These are phyloP conservation scores for Phytophthora macrochlamydospora DNA, from an alignment of 352 stramenopile species.

Conservation along the genomic window DNA sequence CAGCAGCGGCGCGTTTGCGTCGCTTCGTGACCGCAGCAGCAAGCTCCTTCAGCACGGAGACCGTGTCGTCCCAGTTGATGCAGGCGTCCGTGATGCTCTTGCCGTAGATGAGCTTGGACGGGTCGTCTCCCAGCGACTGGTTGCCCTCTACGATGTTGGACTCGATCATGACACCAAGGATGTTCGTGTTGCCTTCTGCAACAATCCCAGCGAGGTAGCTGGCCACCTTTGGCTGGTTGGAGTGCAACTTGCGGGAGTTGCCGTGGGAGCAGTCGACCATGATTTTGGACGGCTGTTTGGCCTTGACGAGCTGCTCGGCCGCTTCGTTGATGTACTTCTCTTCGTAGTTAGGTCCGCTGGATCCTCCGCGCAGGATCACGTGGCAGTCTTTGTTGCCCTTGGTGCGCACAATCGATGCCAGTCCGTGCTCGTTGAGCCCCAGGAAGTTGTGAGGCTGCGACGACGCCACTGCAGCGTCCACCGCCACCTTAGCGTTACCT, in stretches of 20 bases:
- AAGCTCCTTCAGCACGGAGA: conserved; percentile 61
- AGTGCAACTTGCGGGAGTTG: conserved; percentile 85
- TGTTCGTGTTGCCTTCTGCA: conserved; percentile 60
- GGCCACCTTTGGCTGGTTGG: conserved; percentile 84
- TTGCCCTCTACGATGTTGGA: conserved; percentile 89
- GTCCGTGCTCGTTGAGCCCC: conserved; percentile 79
- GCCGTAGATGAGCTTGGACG: conserved; percentile 77
- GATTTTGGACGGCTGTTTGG: conserved; percentile 72
- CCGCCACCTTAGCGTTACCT: conserved; percentile 80
- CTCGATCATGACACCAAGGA: conserved; percentile 90
- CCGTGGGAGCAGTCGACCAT: conserved; percentile 91
- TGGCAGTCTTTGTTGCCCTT: conserved; percentile 88
- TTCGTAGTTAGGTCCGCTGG: conserved; percentile 81
- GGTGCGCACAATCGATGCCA: conserved; percentile 84
- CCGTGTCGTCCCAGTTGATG: conserved; percentile 86
- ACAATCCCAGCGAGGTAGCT: conserved; percentile 71
- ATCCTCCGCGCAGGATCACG: conserved; percentile 82
- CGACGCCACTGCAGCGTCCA: conserved; percentile 72
- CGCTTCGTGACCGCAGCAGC: conserved; percentile 57
- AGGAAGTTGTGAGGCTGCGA: conserved; percentile 85
- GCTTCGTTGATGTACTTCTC: conserved; percentile 73
- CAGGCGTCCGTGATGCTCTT: conserved; percentile 90
- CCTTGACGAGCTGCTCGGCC: conserved; percentile 63
- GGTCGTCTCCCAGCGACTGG: conserved; percentile 74
- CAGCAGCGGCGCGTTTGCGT: conserved; percentile 26